Base-by-base conservation (phyloP, 2,329 filamentous ascomycete genomes). In the Hypoxylon sp. region DNA sequence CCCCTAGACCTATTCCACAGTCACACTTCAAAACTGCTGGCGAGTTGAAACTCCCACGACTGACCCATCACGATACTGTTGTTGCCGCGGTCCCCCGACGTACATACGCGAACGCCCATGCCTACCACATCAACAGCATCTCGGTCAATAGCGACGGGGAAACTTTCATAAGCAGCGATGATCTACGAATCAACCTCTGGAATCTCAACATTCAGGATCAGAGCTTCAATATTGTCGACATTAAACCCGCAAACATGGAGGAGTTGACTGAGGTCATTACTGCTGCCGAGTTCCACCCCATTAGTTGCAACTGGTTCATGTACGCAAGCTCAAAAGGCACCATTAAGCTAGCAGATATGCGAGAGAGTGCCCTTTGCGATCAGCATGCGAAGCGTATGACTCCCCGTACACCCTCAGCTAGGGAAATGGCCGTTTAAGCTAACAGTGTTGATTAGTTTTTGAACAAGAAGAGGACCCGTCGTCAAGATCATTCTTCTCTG, bases 271-370 rank as follows among this genome's bases (percentile, higher is more conserved):
- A 99, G 80, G 96, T 99, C 73, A 98, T 99, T 77, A 99, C 96
- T 11, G 96, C 96, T 43, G 96, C 96, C 57, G 96, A 99, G 77
- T 99, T 99, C 76, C 96, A 99, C 77, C 96, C 96, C 5, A 85
- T 90, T 75, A 97, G 94, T 84, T 99, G 96, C 86, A 98, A 99
- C 81, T 97, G 93, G 94, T 98, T 99, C 83, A 99, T 99, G 95
- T 99, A 98, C 79, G 96, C 96, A 73, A 98, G 95, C 80, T 97
- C 94, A 64, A 99, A 99, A 81, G 96, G 96, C 66, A 98, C 96
- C 34, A 98, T 99, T 83, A 99, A 99, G 83, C 85, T 99, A 74
- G 96, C 96, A 50, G 96, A 99, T 76, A 99, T 99, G 96, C 90
- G 96, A 75, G 92, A 97, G 84, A 97, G 94, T 76, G 96, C 96